Percentiles rank a stretch among this genome's conserved stretches.
These are phyloP conservation scores for Serendipita vermifera DNA, from an alignment of 768 basidiomycete genomes.

Conservation along the genomic window DNA sequence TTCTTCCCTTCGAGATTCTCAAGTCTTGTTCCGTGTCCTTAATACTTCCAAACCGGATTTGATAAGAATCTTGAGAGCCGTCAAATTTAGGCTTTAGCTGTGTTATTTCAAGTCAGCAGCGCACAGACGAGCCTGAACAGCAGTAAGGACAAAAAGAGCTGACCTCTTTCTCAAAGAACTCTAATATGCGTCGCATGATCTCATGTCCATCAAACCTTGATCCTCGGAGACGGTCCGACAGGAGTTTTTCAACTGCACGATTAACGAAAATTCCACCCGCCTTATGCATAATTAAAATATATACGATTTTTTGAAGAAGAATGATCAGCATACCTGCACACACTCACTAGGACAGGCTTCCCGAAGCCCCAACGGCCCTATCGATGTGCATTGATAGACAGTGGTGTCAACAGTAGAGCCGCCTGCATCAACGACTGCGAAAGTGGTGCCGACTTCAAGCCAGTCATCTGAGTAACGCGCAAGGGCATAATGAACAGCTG, in stretches of 20 bases:
- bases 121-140: not conserved
- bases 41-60: not conserved
- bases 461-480: not conserved
- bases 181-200: not conserved
- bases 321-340: not conserved
- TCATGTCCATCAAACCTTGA: not conserved
- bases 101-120: not conserved
- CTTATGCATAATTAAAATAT: not conserved
- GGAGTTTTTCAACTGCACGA: not conserved
- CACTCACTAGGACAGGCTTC: not conserved
- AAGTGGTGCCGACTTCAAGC: not conserved
- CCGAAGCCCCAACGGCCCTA: not conserved
- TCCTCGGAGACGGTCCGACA: not conserved
- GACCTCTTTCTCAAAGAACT: not conserved
- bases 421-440: not conserved
- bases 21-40: not conserved
- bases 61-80: not conserved
- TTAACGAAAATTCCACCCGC: not conserved
- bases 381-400: not conserved
- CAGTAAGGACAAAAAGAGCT: not conserved
- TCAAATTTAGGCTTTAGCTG: not conserved
- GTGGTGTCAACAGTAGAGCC: not conserved
- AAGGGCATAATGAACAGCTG: not conserved
- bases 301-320: not conserved
- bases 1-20: not conserved